A percentile compares a stretch with the other conserved stretches of the same genome.
These are phyloP conservation scores for Plasmodium berghei DNA, from an alignment of 169 alveolate genomes.

Conservation along the genomic window DNA sequence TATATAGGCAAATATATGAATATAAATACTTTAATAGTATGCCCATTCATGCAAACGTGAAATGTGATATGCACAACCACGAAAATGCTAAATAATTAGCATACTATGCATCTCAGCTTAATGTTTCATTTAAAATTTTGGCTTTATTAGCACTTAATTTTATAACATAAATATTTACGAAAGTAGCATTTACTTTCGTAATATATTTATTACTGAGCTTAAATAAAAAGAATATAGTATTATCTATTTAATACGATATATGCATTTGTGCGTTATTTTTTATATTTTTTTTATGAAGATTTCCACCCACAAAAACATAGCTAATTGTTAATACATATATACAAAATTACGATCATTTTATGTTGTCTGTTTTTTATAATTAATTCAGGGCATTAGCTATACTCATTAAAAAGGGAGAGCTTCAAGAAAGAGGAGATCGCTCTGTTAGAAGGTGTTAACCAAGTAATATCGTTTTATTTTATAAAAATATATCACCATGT, in stretches of 20 bases:
- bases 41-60: neutral
- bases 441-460: constrained; percentile 85
- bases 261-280: neutral
- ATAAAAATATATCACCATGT: neutral
- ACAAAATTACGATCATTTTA: neutral
- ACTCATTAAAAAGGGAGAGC: constrained; percentile 85
- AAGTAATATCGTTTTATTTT: constrained; percentile 4
- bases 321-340: constrained; percentile 3
- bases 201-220: neutral
- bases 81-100: neutral
- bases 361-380: neutral
- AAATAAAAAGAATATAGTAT: neutral
- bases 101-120: too few relatives aligned
- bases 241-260: neutral
- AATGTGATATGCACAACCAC: neutral
- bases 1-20: neutral
- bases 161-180: too few relatives aligned
- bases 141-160: too few relatives aligned
- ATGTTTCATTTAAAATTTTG: too few relatives aligned
- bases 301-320: neutral
- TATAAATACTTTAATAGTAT: too few relatives aligned
- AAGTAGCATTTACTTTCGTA: too few relatives aligned
- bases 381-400: constrained; percentile 85
- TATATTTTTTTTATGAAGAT: neutral
- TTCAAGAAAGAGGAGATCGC: constrained; percentile 90